Conservation (phyloP, 495 filamentous ascomycete species). For the Neurospora terricola region DNA sequence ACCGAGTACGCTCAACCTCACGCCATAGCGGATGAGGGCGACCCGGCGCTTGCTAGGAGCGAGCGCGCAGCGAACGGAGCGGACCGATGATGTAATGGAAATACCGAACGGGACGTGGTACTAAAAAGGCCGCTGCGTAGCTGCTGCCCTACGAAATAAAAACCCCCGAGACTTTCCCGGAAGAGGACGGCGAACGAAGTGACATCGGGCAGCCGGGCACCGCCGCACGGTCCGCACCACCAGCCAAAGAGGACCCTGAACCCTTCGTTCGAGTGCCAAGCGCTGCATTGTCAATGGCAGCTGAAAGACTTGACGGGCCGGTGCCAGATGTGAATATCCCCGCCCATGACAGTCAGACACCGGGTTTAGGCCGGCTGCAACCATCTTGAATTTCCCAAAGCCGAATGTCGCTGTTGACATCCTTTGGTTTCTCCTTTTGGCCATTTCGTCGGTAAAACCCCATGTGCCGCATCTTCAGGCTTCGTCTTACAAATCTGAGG, state of each 20-base stretch:
- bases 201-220: not conserved
- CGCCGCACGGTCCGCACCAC: not conserved
- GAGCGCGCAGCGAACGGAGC: not conserved
- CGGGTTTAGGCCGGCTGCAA: not conserved
- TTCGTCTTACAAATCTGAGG: not conserved
- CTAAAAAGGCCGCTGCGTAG: not conserved
- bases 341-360: not conserved
- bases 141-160: not conserved
- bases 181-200: not conserved
- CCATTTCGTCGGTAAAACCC: not conserved
- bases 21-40: not conserved
- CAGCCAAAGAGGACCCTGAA: not conserved
- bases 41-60: not conserved
- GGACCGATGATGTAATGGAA: not conserved
- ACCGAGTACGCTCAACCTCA: not conserved
- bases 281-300: not conserved
- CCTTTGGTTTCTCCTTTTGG: not conserved
- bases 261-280: not conserved
- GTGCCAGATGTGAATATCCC: not conserved
- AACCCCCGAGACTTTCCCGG: conserved; percentile 13
- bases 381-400: not conserved
- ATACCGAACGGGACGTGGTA: not conserved
- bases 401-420: not conserved
- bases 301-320: not conserved
- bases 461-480: not conserved